Conservation (phyloP, 1,139 yeast genomes). For the Suhomyces bolitotheri region DNA sequence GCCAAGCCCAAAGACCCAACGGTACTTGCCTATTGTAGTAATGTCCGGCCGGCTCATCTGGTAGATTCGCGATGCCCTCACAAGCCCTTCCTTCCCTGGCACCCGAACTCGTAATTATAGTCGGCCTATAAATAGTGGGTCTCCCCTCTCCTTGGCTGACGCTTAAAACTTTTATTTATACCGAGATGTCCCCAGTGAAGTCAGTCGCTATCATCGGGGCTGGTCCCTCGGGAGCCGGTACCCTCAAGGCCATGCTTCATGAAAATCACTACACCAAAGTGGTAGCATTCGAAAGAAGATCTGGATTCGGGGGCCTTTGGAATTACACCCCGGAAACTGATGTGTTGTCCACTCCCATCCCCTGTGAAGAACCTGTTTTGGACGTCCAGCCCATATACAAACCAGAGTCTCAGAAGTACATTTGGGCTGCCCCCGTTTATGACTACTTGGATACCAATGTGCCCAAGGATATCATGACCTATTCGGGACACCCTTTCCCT, state of each 20-base stretch:
- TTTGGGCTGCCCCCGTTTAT: slow-evolving; percentile 49
- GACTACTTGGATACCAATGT: slow-evolving; percentile 61
- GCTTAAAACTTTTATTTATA: too few relatives aligned
- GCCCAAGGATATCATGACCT: slow-evolving; percentile 59
- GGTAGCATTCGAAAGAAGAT: slow-evolving; percentile 51
- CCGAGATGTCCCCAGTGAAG: slow-evolving; percentile 17
- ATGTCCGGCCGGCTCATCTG: slow-evolving; percentile 1
- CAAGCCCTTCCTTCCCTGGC: too few relatives aligned
- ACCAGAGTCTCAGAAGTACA: slow-evolving; percentile 21
- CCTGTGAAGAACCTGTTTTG: slow-evolving; percentile 20
- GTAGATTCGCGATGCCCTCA: slow-evolving; percentile 2
- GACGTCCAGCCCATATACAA: slow-evolving; percentile 20
- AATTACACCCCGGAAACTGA: slow-evolving; percentile 33
- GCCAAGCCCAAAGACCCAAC: slow-evolving; percentile 1
- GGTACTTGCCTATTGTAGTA: slow-evolving; percentile 1
- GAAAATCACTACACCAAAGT: slow-evolving; percentile 34
- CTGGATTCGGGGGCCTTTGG: slow-evolving; percentile 57
- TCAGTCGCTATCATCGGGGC: slow-evolving; percentile 59
- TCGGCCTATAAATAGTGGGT: too few relatives aligned
- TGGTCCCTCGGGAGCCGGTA: slow-evolving; percentile 68
- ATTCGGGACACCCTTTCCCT: slow-evolving; percentile 46
- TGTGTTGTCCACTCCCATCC: slow-evolving; percentile 20
- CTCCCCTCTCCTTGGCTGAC: too few relatives aligned
- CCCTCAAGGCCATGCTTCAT: slow-evolving; percentile 50
- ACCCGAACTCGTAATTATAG: too few relatives aligned